Evolutionary conservation across 139 green algal genomes (phyloP).

Genomic region (Chlamydomonas incerta): DNA sequence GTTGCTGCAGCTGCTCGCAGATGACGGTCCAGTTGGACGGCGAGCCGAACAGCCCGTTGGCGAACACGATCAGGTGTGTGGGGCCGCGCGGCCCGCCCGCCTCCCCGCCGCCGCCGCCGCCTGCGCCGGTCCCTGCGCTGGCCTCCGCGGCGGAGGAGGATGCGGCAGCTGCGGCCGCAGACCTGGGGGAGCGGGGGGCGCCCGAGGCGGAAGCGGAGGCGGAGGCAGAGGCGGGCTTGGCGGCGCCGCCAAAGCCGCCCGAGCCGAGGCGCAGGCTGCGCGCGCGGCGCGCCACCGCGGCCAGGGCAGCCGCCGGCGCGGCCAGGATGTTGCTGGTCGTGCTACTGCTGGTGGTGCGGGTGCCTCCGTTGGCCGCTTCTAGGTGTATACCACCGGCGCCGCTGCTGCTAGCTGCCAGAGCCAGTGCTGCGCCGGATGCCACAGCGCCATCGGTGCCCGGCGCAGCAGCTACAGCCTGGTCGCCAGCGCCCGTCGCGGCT

Average conservation of each 20-base stretch:
- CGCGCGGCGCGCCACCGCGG: neutral
- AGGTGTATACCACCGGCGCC: neutral
- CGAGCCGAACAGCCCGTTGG: constrained; percentile 80
- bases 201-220: too few species aligned
- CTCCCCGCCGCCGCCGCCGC: neutral
- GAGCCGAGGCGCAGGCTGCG: neutral
- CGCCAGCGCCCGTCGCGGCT: too few species aligned
- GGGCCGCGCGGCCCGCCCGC: neutral
- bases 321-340: too few species aligned
- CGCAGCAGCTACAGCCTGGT: too few species aligned
- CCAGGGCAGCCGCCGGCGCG: too few species aligned
- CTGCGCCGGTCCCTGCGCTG: neutral
- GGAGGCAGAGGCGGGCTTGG: neutral
- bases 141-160: too few species aligned
- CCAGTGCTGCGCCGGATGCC: too few species aligned
- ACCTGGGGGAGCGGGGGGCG: neutral
- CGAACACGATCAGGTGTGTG: constrained; percentile 76
- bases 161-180: too few species aligned
- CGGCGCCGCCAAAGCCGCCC: too few species aligned
- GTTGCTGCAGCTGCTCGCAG: constrained; percentile 45
- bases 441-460: too few species aligned
- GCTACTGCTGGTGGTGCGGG: neutral
- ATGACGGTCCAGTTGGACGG: constrained; percentile 77
- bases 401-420: neutral
- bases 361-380: neutral